Base-by-base conservation (phyloP, 306 rosid genomes). In the Canavalia ensiformis region DNA sequence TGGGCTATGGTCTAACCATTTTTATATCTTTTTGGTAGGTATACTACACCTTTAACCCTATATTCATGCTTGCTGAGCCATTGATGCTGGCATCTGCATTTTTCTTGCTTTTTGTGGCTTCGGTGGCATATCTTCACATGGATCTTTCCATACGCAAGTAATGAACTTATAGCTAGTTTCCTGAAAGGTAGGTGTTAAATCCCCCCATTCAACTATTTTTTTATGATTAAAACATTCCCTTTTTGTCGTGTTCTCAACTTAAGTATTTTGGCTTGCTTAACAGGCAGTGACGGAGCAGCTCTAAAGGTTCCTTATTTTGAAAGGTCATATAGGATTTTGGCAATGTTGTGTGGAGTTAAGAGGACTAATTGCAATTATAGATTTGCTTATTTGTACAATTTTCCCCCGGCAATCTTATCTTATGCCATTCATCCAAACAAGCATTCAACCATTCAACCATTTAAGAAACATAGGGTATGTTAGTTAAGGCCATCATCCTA, bases 31-130 rank as follows among this genome's bases (percentile, higher is more conserved):
- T 39, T 76, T 56, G 60, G 67, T 87, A 95, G 99, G 96, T 95
- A 29, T 85, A 91, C 93, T 95, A 95, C 90, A 89, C 51, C 70
- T 95, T 93, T 79, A 91, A 90, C 83, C 97, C 97, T 28, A 75
- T 93, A 49, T 95, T 93, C 85, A 93, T 95, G 99, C 91, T 95
- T 71, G 99, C 97, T 12, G 98, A 95, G 86, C 99, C 99, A 39
- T 80, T 95, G 42, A 93, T 95, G 99, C 86, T 95, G 90, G 88
- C 31, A 34, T 76, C 90, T 79, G 89, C 84, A 33, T 91, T 95
- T 85, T 93, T 91, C 97, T 88, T 93, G 68, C 59, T 90, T 51
- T 95, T 93, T 81, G 77, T 86, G 88, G 88, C 98, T 47, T 83
- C 90, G 50, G 83, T 90, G 64, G 88, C 98, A 75, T 95, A 93